Percentiles rank a stretch among this genome's conserved stretches.
Conservation (phyloP, 345 rosid species). For the Mangifera indica region DNA sequence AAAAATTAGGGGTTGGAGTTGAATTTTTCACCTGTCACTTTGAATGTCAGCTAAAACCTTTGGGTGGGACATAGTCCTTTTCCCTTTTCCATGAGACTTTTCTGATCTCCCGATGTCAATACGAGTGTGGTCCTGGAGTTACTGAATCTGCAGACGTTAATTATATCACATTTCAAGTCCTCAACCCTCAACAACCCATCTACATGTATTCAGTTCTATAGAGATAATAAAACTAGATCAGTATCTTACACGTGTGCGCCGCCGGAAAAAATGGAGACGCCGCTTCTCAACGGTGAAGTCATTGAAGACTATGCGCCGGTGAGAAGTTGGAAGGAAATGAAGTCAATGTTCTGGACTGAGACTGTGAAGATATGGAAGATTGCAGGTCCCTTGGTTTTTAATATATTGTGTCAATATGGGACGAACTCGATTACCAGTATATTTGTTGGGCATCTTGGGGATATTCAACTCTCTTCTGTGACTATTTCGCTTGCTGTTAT, state of each 20-base stretch:
- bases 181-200: background rate
- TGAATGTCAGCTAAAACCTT: too few relatives aligned
- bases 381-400: conserved; percentile 55
- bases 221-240: background rate
- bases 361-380: conserved; percentile 63
- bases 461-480: conserved; percentile 63
- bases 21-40: too few relatives aligned
- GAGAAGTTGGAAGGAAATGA: conserved; percentile 38
- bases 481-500: conserved; percentile 63
- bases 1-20: too few relatives aligned
- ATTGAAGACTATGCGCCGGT: conserved; percentile 50
- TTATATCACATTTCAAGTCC: background rate
- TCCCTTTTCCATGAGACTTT: too few relatives aligned
- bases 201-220: background rate
- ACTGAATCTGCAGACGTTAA: background rate
- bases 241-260: background rate
- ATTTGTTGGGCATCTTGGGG: conserved; percentile 71
- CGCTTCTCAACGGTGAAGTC: conserved; percentile 33
- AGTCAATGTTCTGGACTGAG: conserved; percentile 44
- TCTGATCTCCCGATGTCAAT: too few relatives aligned
- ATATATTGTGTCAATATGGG: conserved; percentile 51
- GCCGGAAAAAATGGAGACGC: conserved; percentile 48
- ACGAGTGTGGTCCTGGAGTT: too few relatives aligned
- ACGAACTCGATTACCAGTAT: conserved; percentile 52
- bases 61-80: too few relatives aligned